phyloP scores from a whole-genome alignment of 202 grass and related monocot genomes.

The Schoenoplectus triqueter region DNA sequence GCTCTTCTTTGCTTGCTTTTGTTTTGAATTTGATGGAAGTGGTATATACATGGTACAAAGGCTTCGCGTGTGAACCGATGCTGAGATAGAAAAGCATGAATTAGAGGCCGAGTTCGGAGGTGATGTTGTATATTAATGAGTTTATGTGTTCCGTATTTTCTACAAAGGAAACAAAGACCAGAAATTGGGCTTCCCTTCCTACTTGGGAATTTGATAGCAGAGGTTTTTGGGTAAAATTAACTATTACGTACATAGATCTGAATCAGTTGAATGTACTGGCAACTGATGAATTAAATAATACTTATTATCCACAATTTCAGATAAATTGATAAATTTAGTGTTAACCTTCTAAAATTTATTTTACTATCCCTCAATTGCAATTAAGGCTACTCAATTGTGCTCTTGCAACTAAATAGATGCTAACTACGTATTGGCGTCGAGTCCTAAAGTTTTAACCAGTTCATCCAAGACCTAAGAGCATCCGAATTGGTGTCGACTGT shows the following conservation, averaged over 20 bases:
- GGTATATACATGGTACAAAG: background rate
- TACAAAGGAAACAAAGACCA: constrained; percentile 30
- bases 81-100: too few relatives aligned
- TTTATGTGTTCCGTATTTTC: constrained; percentile 5
- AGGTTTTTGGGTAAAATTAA: background rate
- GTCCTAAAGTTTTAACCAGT: too few relatives aligned
- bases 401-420: background rate
- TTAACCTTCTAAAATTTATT: background rate
- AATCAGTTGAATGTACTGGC: constrained; percentile 8
- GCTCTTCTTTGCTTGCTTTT: constrained; percentile 74
- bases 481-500: too few relatives aligned
- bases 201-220: constrained; percentile 11
- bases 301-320: background rate
- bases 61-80: too few relatives aligned
- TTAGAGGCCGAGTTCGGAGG: background rate
- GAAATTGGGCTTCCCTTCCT: background rate
- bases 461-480: too few relatives aligned
- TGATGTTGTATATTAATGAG: constrained; percentile 12
- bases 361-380: background rate
- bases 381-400: background rate
- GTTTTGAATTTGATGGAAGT: constrained; percentile 72
- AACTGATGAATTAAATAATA: constrained; percentile 19
- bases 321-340: background rate
- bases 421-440: background rate
- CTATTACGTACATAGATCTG: background rate